These are phyloP conservation scores for Metschnikowia cubensis DNA, from an alignment of 805 yeast species.

Conservation along the genomic window DNA sequence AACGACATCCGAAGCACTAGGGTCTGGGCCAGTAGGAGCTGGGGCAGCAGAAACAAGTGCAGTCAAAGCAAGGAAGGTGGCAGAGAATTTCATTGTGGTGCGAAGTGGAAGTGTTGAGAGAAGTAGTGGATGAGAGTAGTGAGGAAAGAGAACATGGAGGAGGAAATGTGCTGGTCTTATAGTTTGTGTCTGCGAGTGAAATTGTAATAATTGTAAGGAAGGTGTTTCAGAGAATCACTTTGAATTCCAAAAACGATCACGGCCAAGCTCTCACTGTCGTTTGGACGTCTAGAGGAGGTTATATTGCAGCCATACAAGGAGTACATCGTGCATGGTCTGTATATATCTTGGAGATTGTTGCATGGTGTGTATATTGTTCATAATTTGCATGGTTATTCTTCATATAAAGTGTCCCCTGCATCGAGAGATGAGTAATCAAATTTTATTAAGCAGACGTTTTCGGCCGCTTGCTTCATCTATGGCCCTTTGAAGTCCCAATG, in stretches of 20 bases:
- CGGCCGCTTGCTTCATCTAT: not conserved
- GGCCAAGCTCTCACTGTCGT: no score
- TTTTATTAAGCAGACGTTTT: not conserved
- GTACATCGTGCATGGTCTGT: not conserved
- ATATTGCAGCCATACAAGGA: no score
- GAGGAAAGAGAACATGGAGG: no score
- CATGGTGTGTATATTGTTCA: no score
- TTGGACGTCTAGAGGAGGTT: no score
- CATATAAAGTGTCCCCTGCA: no score
- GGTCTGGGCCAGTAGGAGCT: not conserved
- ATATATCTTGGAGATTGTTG: not conserved
- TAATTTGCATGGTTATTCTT: no score
- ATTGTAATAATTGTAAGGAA: not conserved
- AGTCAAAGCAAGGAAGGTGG: slow-evolving; percentile 14
- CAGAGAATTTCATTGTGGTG: slow-evolving; percentile 13
- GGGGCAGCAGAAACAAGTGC: slow-evolving; percentile 10
- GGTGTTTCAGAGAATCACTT: not conserved
- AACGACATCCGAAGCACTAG: not conserved
- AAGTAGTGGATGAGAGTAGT: no score
- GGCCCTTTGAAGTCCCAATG: slow-evolving; percentile 11
- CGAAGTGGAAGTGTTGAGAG: no score
- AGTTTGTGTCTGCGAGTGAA: no score
- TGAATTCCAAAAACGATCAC: not conserved
- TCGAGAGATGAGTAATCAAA: no score
- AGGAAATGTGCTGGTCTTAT: no score